Base-by-base conservation (phyloP, 441 rosid genomes). In the Geranium incanum region DNA sequence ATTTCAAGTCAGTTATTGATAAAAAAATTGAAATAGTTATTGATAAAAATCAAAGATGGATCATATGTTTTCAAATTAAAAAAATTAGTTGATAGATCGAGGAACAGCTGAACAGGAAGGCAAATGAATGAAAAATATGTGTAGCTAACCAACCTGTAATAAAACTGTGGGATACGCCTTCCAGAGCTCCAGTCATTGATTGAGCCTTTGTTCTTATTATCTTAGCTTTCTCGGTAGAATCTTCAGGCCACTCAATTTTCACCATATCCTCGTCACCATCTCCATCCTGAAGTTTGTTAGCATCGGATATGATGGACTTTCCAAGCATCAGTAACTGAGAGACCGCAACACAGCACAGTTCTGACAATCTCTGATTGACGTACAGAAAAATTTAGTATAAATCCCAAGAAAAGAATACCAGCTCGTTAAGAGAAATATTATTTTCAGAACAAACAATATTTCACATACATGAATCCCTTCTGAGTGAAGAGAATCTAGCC, bases 401-500 rank as follows among this genome's bases (percentile, higher is more conserved):
- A 69, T 41, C 11, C 13, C 41, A 13, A 74, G 3, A 52, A 1
- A 65, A 15, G 63, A 57, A 23, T 62, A 41, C 68, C 11, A 18
- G 4, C 18, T 73, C 19, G 41, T 19, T 13, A n/a, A 67, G 1
- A 16, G 9, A 43, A 18, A 63, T 23, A 36, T 76, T 50, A 55
- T 55, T 33, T 16, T 73, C 36, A 55, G n/a, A 70, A 60, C 12
- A 57, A 68, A 78, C 70, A 77, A 69, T 45, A 36, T 73, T 81
- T 57, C 80, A 16, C 91, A 68, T 85, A 95, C 98, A 80, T 95
- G 99, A 84, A 92, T 86, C 48, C 99, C 97, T 81, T 95, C 98
- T 4, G 99, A 90, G 80, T 95, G 99, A 75, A 92, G 90, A 50
- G 93, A 82, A 75, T 95, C 99, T 39, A 90, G 85, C 79, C 99